phyloP scores from a whole-genome alignment of 495 filamentous ascomycete species.

The Aspergillus nidulans region DNA sequence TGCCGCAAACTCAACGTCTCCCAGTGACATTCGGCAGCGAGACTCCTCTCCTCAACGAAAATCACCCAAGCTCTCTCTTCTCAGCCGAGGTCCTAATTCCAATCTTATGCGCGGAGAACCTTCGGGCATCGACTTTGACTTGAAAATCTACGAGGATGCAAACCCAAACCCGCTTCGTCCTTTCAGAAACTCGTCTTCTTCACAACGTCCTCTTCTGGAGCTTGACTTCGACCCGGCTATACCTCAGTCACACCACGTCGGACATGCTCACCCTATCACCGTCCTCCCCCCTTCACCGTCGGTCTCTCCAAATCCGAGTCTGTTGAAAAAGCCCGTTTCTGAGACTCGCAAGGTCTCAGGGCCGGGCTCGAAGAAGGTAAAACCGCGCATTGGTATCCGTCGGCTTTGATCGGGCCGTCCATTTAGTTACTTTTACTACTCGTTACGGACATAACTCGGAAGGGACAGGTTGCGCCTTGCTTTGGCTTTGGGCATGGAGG shows the following conservation, averaged over 20 bases:
- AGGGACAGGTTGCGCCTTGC: background rate
- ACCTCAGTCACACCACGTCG: background rate
- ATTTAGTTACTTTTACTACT: background rate
- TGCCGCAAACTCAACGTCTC: slow-evolving; percentile 25
- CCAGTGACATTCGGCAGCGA: slow-evolving; percentile 5
- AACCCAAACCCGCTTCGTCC: slow-evolving; percentile 22
- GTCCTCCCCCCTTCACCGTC: slow-evolving; percentile 10
- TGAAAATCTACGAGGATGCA: slow-evolving; percentile 37
- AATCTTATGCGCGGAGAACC: slow-evolving; percentile 26
- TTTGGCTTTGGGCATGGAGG: no score
- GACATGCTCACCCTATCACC: slow-evolving; percentile 5
- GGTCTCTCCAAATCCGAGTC: slow-evolving; percentile 7
- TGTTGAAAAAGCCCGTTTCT: slow-evolving; percentile 13
- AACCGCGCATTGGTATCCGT: slow-evolving; percentile 39
- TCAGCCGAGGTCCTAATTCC: slow-evolving; percentile 23
- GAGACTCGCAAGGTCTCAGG: slow-evolving; percentile 25
- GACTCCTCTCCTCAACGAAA: slow-evolving; percentile 23
- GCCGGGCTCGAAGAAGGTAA: slow-evolving; percentile 21
- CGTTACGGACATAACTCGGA: background rate
- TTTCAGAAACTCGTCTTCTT: slow-evolving; percentile 15
- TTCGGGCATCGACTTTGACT: background rate
- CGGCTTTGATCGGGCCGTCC: slow-evolving; percentile 25
- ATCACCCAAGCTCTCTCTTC: slow-evolving; percentile 29
- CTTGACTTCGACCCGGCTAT: background rate
- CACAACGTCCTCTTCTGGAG: slow-evolving; percentile 10